A percentile compares a stretch with the other conserved stretches of the same genome.
Conservation (phyloP, 495 filamentous ascomycete species). For the Penicillium nucicola region DNA sequence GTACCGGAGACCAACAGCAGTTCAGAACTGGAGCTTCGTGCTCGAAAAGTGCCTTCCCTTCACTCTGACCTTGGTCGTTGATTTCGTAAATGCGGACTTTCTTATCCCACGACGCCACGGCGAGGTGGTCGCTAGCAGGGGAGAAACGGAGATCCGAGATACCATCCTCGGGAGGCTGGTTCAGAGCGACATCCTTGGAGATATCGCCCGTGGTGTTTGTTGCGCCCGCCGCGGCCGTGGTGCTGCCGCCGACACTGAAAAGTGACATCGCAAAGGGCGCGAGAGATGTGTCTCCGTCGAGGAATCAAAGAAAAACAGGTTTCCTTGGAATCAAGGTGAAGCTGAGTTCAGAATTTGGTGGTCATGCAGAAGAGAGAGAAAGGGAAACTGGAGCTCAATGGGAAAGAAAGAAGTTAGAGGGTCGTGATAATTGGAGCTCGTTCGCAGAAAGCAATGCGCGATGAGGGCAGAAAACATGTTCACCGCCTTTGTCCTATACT, state of each 20-base stretch:
- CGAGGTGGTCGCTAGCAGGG: constrained; percentile 71
- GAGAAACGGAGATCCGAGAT: constrained; percentile 83
- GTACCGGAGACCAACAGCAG: constrained; percentile 81
- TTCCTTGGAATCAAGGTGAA: not conserved
- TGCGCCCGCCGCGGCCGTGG: constrained; percentile 43
- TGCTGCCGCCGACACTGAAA: constrained; percentile 54
- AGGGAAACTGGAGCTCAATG: not conserved
- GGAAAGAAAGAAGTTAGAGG: not conserved
- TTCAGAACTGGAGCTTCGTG: constrained; percentile 74
- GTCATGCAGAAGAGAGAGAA: not conserved
- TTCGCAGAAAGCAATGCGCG: constrained; percentile 8
- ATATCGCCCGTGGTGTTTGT: constrained; percentile 83
- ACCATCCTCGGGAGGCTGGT: constrained; percentile 76
- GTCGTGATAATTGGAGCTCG: constrained; percentile 7
- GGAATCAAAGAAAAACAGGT: not conserved
- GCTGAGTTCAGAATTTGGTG: not conserved
- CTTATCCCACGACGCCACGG: constrained; percentile 90
- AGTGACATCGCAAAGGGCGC: constrained; percentile 47
- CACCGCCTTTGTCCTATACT: constrained; percentile 2
- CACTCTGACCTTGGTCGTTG: constrained; percentile 62
- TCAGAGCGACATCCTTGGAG: constrained; percentile 79
- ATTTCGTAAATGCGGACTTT: constrained; percentile 92
- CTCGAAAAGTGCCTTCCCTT: constrained; percentile 75
- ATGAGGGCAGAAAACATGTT: constrained; percentile 1
- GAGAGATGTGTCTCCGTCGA: not conserved